Base-by-base conservation (phyloP, 2,329 filamentous ascomycete genomes). In the Fusarium xylarioides region DNA sequence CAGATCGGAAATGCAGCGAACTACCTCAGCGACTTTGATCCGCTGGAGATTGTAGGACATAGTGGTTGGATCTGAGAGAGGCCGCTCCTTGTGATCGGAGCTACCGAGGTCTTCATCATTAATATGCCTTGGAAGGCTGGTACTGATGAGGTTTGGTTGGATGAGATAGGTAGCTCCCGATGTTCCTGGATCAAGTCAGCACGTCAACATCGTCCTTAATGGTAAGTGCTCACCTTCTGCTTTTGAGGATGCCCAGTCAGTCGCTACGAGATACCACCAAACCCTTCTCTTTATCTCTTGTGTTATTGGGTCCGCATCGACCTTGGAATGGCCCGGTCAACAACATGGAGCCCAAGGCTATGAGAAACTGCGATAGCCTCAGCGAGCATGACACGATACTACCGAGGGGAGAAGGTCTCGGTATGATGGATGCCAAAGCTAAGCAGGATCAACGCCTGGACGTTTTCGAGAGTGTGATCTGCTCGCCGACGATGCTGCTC, bases 331-430 rank as follows among this genome's bases (percentile, higher is more conserved):
- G 11, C n/a, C 0, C 30, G 30, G 14, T 61, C 58, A 2, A 61
- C 11, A 15, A 21, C 28, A 35, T 61, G 58, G 3, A 61, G 37
- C 5, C 58, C 30, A 21, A 61, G 47, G 21, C 28, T 30, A 23
- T 61, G 58, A 21, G 58, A 61, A n/a, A 54, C 30, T 16, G 47
- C 37, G 7, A 61, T 30, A 16, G 58, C 58, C 19, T 61, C 58
- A 30, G 58, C 46, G 1, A 61, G 8, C 1, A 61, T 2, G 11
- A 43, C 11, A 2, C 47, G 58, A 4, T 61, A 61, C 11, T 61
- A 61, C 11, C 47, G 42, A 1, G 58, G 35, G 12, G 58, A 61
- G 14, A 61, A 61, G 4, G 58, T 30, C 7, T 61, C 58, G 4
- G 42, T 61, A 19, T 54, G 58, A 14, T 61, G 28, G 21, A 61